These are phyloP conservation scores for Xerocomellus amylosporus DNA, from an alignment of 768 basidiomycete species.

Conservation along the genomic window DNA sequence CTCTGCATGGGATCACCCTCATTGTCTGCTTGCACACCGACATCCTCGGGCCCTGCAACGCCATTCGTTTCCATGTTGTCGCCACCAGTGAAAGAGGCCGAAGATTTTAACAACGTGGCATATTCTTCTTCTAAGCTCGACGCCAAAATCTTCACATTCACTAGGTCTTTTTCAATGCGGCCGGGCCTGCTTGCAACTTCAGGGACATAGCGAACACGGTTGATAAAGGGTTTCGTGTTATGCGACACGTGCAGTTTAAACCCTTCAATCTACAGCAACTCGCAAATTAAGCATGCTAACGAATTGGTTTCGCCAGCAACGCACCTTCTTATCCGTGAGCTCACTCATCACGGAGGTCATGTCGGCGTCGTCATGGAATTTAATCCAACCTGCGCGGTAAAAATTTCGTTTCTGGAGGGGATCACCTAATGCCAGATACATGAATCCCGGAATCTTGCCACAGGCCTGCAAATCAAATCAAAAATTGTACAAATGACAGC, in stretches of 20 bases:
- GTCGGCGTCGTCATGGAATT: conserved; percentile 81
- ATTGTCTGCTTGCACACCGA: conserved; percentile 36
- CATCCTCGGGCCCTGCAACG: conserved; percentile 30
- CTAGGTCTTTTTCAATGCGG: conserved; percentile 77
- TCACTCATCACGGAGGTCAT: conserved; percentile 70
- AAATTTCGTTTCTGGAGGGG: conserved; percentile 91
- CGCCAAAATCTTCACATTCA: conserved; percentile 70
- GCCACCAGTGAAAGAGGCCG: conserved; percentile 15
- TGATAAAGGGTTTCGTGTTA: conserved; percentile 72
- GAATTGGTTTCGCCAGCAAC: background rate
- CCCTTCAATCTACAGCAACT: conserved; percentile 71
- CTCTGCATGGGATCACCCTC: conserved; percentile 50
- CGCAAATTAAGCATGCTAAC: conserved; percentile 4
- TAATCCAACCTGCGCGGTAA: conserved; percentile 93
- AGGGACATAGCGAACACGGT: conserved; percentile 76
- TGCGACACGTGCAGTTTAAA: conserved; percentile 92
- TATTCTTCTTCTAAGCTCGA: conserved; percentile 73
- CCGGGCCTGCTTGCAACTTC: conserved; percentile 78
- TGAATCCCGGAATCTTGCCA: conserved; percentile 71
- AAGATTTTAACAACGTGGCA: conserved; percentile 44
- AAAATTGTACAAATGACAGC: background rate
- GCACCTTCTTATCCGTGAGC: conserved; percentile 82
- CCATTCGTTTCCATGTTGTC: conserved; percentile 29
- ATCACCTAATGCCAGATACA: conserved; percentile 88
- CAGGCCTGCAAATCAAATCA: conserved; percentile 54